Conservation (phyloP, 2,329 filamentous ascomycete genomes). For the Phoma sp. region DNA sequence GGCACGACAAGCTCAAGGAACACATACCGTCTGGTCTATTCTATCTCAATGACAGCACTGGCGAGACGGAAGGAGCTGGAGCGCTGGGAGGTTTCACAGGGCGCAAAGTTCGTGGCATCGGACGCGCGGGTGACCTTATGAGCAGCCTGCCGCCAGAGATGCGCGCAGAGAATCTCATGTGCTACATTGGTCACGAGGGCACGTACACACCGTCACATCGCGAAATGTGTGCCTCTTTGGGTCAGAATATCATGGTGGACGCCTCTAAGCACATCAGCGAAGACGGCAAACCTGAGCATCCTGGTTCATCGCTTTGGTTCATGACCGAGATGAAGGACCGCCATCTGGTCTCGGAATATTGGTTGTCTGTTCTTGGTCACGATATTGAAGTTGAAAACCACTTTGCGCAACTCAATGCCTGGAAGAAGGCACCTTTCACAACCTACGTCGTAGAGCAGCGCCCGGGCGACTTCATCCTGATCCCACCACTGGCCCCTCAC, state of each 20-base stretch:
- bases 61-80: conserved; percentile 61
- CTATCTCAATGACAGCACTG: conserved; percentile 84
- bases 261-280: conserved; percentile 70
- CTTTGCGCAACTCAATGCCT: conserved; percentile 93
- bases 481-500: conserved; percentile 91
- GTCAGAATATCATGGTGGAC: conserved; percentile 98
- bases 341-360: conserved; percentile 89
- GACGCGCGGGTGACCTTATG: conserved; percentile 89
- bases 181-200: conserved; percentile 95
- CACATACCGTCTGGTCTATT: conserved; percentile 82
- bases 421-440: conserved; percentile 92
- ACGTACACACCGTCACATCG: conserved; percentile 94
- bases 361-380: conserved; percentile 88
- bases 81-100: conserved; percentile 57
- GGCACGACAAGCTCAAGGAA: conserved; percentile 79
- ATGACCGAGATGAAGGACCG: conserved; percentile 98
- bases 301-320: conserved; percentile 95
- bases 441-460: conserved; percentile 92
- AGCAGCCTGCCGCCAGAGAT: conserved; percentile 84
- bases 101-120: conserved; percentile 63
- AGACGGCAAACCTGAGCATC: conserved; percentile 72
- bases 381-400: conserved; percentile 97
- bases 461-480: conserved; percentile 88
- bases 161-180: conserved; percentile 97
- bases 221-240: conserved; percentile 96